These are phyloP conservation scores for Leccinellum rugosiceps DNA, from an alignment of 768 basidiomycete genomes.

Conservation along the genomic window DNA sequence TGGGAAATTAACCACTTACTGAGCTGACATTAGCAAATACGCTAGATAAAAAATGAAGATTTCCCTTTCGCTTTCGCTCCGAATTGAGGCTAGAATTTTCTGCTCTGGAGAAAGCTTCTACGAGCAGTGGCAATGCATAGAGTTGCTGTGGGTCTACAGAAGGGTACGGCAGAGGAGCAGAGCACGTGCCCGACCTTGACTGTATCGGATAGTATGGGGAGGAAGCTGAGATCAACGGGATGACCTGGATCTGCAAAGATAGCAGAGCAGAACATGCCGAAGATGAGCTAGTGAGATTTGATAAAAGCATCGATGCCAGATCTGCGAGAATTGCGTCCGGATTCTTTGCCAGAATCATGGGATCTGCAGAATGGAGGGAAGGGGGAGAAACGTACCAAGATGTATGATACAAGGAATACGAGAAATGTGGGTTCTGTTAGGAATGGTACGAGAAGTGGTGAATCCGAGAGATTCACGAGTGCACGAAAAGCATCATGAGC, in stretches of 20 bases:
- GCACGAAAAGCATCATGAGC: slow-evolving; percentile 96
- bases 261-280: slow-evolving; percentile 63
- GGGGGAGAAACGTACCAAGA: slow-evolving; percentile 59
- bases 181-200: slow-evolving; percentile 78
- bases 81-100: slow-evolving; percentile 51
- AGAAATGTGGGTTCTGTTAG: slow-evolving; percentile 75
- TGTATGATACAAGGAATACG: slow-evolving; percentile 82
- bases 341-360: slow-evolving; percentile 59
- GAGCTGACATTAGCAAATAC: slow-evolving; percentile 91
- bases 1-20: slow-evolving; percentile 42
- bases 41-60: slow-evolving; percentile 87
- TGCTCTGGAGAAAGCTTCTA: slow-evolving; percentile 85
- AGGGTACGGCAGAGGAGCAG: slow-evolving; percentile 71
- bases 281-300: slow-evolving; percentile 84
- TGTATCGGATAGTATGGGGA: slow-evolving; percentile 69
- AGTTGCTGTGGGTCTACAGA: slow-evolving; percentile 49
- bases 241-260: slow-evolving; percentile 61
- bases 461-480: slow-evolving; percentile 90
- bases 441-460: slow-evolving; percentile 58
- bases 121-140: slow-evolving; percentile 72
- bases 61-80: slow-evolving; percentile 62
- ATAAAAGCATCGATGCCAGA: slow-evolving; percentile 94
- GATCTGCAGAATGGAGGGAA: slow-evolving; percentile 5
- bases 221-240: slow-evolving; percentile 39
- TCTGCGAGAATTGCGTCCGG: slow-evolving; percentile 90